Percentiles rank a stretch among this genome's conserved stretches.
Evolutionary conservation across 305 asterid species (phyloP).

Genomic region (Coffea humblotiana): DNA sequence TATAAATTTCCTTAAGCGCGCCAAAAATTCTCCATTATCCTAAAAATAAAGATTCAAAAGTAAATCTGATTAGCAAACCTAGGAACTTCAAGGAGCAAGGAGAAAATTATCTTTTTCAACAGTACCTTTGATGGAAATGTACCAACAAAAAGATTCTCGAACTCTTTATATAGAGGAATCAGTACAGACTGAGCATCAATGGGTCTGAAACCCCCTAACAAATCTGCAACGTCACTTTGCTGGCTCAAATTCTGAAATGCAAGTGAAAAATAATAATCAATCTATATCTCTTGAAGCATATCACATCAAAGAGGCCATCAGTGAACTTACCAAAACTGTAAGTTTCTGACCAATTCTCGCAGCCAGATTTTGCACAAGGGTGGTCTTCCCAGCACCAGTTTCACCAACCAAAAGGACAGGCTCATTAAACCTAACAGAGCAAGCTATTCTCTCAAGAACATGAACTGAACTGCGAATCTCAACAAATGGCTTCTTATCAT

Average conservation of each 20-base stretch:
- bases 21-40: conserved; percentile 58
- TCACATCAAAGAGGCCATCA: background rate
- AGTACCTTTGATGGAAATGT: conserved; percentile 76
- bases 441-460: conserved; percentile 90
- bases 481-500: conserved; percentile 67
- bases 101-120: conserved; percentile 8
- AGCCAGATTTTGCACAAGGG: conserved; percentile 92
- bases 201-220: conserved; percentile 94
- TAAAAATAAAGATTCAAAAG: conserved; percentile 29
- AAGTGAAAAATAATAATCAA: conserved; percentile 14
- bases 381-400: conserved; percentile 98
- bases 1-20: conserved; percentile 39
- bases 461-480: conserved; percentile 74
- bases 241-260: conserved; percentile 88
- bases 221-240: conserved; percentile 93
- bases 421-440: conserved; percentile 81
- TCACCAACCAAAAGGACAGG: conserved; percentile 99
- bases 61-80: conserved; percentile 15
- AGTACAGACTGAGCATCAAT: conserved; percentile 76
- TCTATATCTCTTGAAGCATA: background rate
- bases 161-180: conserved; percentile 80
- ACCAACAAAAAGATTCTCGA: conserved; percentile 53
- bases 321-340: conserved; percentile 79
- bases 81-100: conserved; percentile 11
- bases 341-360: conserved; percentile 78